Conservation (phyloP, 768 basidiomycete species). For the Fistulinella prunicolor region DNA sequence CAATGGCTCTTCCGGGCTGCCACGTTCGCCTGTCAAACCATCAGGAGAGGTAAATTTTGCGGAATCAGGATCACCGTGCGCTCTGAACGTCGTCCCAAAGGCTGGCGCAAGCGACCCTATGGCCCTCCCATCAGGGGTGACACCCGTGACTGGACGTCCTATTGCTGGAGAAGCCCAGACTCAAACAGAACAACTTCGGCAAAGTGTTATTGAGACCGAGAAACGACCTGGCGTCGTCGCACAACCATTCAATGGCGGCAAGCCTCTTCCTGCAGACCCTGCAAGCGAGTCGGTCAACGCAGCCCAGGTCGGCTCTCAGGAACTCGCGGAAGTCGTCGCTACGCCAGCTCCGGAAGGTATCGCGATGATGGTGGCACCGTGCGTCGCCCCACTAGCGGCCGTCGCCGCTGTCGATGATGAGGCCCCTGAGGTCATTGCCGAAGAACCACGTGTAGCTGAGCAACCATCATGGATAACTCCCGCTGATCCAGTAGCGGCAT, state of each 20-base stretch:
- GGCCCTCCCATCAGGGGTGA: neutral
- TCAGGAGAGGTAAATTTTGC: slow-evolving; percentile 8
- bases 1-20: neutral
- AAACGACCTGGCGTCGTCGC: neutral
- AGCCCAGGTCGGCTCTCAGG: slow-evolving; percentile 4
- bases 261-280: neutral
- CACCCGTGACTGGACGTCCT: neutral
- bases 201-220: neutral
- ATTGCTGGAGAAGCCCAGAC: neutral
- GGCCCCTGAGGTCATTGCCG: neutral
- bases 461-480: slow-evolving; percentile 6
- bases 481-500: slow-evolving; percentile 4
- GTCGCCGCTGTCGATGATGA: neutral
- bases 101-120: neutral
- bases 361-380: neutral
- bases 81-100: neutral
- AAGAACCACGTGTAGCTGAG: slow-evolving; percentile 3
- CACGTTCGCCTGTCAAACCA: neutral
- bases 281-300: neutral
- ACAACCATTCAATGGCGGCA: neutral
- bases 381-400: neutral
- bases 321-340: slow-evolving; percentile 4
- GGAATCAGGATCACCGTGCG: slow-evolving; percentile 2
- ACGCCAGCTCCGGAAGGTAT: slow-evolving; percentile 1
- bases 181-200: neutral